Conservation (phyloP, 73 alveolate genomes). For the Stentor roeselii region DNA sequence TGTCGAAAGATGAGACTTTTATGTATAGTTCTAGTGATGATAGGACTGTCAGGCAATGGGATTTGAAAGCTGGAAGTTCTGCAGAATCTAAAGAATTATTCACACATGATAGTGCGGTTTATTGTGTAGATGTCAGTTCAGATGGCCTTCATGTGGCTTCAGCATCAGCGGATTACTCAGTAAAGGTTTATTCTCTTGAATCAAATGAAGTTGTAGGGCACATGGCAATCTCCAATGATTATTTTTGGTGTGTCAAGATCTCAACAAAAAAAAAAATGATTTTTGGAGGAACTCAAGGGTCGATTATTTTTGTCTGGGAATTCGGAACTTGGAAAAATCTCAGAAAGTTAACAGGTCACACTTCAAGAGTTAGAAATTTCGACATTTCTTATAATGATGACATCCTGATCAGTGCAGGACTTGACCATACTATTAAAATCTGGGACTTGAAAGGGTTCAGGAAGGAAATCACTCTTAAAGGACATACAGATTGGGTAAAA, state of each 20-base stretch:
- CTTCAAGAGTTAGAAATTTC: neutral
- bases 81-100: neutral
- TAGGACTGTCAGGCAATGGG: neutral
- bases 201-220: neutral
- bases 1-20: neutral
- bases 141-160: constrained; percentile 12
- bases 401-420: neutral
- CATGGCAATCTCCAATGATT: neutral
- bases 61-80: neutral
- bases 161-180: neutral
- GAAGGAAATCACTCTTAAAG: neutral
- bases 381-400: neutral
- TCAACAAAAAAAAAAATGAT: neutral
- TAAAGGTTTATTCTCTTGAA: neutral
- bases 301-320: neutral
- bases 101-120: neutral
- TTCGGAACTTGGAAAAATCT: neutral
- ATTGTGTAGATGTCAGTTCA: neutral
- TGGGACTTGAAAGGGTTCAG: neutral
- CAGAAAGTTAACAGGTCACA: neutral
- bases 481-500: constrained; percentile 15
- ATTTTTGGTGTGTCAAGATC: neutral
- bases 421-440: neutral
- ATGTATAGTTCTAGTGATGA: constrained; percentile 18
- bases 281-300: neutral